phyloP scores from a whole-genome alignment of 2,329 filamentous ascomycete genomes.

The Pyricularia grisea region DNA sequence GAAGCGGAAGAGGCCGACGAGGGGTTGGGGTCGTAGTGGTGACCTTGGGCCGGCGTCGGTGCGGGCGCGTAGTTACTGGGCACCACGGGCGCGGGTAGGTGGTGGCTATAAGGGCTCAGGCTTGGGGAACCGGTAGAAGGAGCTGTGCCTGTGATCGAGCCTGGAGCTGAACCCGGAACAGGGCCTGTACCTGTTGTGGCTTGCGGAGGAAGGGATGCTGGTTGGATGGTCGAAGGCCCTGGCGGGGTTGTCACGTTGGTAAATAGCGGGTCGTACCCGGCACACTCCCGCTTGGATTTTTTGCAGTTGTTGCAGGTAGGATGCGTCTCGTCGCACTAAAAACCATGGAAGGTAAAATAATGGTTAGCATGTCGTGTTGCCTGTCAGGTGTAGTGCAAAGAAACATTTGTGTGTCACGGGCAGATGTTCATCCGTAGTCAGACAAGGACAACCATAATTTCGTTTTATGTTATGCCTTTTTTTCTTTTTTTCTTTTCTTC shows the following conservation, averaged over 20 bases:
- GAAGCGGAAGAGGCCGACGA: background rate
- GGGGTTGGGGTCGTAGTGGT: conserved; percentile 21
- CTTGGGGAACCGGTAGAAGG: conserved; percentile 17
- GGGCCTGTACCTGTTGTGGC: conserved; percentile 18
- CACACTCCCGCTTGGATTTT: conserved; percentile 79
- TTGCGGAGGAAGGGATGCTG: conserved; percentile 40
- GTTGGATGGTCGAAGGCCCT: conserved; percentile 59
- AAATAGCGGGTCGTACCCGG: conserved; percentile 83
- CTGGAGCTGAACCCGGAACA: conserved; percentile 10
- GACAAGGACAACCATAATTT: background rate
- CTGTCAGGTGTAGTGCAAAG: background rate
- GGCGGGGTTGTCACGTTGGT: conserved; percentile 45
- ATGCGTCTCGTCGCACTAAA: conserved; percentile 89
- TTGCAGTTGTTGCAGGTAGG: conserved; percentile 86
- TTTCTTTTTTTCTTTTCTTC: background rate
- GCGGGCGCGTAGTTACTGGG: conserved; percentile 28
- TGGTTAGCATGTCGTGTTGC: background rate
- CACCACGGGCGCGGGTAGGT: conserved; percentile 33
- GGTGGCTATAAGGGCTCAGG: conserved; percentile 12
- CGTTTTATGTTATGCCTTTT: background rate
- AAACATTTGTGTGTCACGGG: background rate
- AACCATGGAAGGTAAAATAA: conserved; percentile 9
- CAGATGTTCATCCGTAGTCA: background rate
- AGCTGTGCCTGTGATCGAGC: conserved; percentile 21
- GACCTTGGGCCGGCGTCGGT: conserved; percentile 18